Evolutionary conservation across 495 filamentous ascomycete species (phyloP), one percentile per base, ranked within the genome.

Genomic region (Cercophora scortea): DNA sequence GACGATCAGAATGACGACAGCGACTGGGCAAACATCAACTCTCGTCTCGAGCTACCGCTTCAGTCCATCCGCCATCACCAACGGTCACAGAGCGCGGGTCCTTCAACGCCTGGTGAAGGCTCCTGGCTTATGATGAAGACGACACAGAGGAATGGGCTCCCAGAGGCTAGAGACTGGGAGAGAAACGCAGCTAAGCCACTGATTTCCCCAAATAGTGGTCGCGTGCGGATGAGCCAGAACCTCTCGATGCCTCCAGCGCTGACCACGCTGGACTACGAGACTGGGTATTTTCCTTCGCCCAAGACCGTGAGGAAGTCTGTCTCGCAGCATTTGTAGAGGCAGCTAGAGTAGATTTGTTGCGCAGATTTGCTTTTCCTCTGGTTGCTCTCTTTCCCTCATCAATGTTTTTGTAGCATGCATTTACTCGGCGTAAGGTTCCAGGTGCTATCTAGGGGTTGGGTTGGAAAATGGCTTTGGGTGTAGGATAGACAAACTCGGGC

Each of bases 11-110:
- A 76, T 34, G 84, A 89, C 34, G 82, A 88, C 42, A 70, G 67
- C 10, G 72, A 80, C 16, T 94, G 88, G 89, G 75, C 86, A 11
- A 82, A 76, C 32, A 79, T 90, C 60, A 92, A 90, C 56, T 79
- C 82, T 6, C 76, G 87, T 17, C 74, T 90, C 1, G 83, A 90
- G 52, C 69, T 90, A 6, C 86, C 85, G 0, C 73, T 88, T 1
- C 58, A 67, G 1, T 45, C 45, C 15, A 39, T 52, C 6, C 55
- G 63, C 5, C 60, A 68, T 47, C 66, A 71, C 44, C 61, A 61
- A 32, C 60, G 72, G 42, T 71, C 68, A 1, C 68, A 66, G 34
- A 72, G 69, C 42, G 64, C 60, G 10, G 65, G 63, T 4, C 56
- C 57, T 3, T 44, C 46, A 15, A 62, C 63, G 1, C 47, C 63